Base-by-base conservation (phyloP, 2,329 filamentous ascomycete species). In the Teratosphaeria gauchensis region DNA sequence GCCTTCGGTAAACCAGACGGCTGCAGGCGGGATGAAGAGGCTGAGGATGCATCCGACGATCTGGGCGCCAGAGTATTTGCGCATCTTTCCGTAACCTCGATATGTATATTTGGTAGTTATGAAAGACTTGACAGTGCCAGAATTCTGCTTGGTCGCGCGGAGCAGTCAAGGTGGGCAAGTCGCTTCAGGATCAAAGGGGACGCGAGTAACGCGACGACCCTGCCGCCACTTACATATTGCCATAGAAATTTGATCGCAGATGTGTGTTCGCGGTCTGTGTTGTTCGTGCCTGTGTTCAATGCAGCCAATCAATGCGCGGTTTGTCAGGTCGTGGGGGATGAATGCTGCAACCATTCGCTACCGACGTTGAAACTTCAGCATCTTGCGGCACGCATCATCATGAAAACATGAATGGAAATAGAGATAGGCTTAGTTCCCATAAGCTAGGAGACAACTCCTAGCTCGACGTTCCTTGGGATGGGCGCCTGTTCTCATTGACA, bases 31-130 rank as follows among this genome's bases (percentile, higher is more conserved):
- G 19, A 59, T 51, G 54, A 59, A 53, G 42, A 48, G 42, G 46
- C 53, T 56, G 21, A 59, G 57, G 57, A 59, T 56, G 57, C 53
- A 56, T 21, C 57, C 57, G 16, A 56, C 1, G 30, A 56, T 57
- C 30, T 57, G 55, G 31, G 48, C 42, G 19, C 21, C 55, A 46
- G 46, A 51, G 21, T 57, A 57, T 31, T 57, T 57, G 21, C 55
- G 55, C 46, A 57, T 53, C n/a, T 8, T 56, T n/a, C n/a, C n/a
- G n/a, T n/a, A n/a, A n/a, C n/a, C n/a, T n/a, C n/a, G n/a, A n/a
- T n/a, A n/a, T n/a, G n/a, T n/a, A n/a, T n/a, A n/a, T n/a, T n/a
- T n/a, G n/a, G n/a, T n/a, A n/a, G n/a, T n/a, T n/a, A n/a, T n/a
- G n/a, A n/a, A n/a, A n/a, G n/a, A n/a, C n/a, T n/a, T n/a, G n/a